phyloP scores from a whole-genome alignment of 1,284 basidiomycete species.

The Phellinidium pouzarii region DNA sequence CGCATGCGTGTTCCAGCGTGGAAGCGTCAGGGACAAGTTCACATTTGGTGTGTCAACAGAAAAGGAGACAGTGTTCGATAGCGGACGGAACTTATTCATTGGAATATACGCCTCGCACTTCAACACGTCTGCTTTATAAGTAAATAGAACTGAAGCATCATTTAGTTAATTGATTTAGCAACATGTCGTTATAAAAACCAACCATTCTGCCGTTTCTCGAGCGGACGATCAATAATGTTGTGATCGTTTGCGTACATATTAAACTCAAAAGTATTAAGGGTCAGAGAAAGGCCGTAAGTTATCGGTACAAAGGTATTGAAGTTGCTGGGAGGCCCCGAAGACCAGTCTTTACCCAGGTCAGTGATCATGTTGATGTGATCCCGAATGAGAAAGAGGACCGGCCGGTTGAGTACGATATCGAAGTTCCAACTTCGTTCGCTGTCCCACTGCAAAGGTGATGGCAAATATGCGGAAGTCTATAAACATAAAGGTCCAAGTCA shows the following conservation, averaged over 20 bases:
- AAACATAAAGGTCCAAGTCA: background rate
- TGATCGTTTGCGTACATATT: conserved; percentile 90
- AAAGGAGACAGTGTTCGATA: conserved; percentile 65
- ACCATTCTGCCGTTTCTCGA: conserved; percentile 78
- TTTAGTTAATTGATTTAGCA: background rate
- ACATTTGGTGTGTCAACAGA: conserved; percentile 55
- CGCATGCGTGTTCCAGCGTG: conserved; percentile 83
- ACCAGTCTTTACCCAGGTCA: conserved; percentile 88
- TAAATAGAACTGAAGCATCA: conserved; percentile 59
- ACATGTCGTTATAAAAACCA: conserved; percentile 20
- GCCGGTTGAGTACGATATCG: conserved; percentile 60
- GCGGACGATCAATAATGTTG: conserved; percentile 88
- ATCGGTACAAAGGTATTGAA: conserved; percentile 81
- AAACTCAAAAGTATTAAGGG: conserved; percentile 69
- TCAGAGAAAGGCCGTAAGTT: conserved; percentile 64
- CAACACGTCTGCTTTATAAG: conserved; percentile 53
- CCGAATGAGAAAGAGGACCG: conserved; percentile 71
- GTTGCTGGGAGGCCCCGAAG: conserved; percentile 69
- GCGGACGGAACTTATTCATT: conserved; percentile 67
- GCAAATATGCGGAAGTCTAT: conserved; percentile 30
- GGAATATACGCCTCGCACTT: conserved; percentile 52
- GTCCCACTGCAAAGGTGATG: conserved; percentile 62
- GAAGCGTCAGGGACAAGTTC: conserved; percentile 57
- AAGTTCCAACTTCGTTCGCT: conserved; percentile 73
- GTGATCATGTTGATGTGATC: conserved; percentile 91